A percentile compares a stretch with the other conserved stretches of the same genome.
Conservation (phyloP, 768 basidiomycete genomes). For the Lanmaoa pseudosensibilis region DNA sequence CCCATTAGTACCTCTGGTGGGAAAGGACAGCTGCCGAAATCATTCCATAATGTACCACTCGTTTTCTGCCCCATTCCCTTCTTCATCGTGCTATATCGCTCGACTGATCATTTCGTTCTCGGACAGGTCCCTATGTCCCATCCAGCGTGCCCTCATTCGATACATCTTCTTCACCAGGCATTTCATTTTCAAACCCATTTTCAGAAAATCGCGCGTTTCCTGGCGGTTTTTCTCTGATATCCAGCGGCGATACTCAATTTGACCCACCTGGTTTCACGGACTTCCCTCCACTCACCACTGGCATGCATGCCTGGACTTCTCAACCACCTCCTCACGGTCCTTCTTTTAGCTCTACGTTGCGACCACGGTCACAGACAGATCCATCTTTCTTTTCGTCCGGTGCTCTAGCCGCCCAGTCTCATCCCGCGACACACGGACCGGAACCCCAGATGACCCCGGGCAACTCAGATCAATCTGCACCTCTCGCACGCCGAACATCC, state of each 20-base stretch:
- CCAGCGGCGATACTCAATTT: conserved; percentile 1
- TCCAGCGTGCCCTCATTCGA: background rate
- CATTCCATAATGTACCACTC: background rate
- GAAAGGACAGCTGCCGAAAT: background rate
- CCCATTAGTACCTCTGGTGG: too few relatives aligned
- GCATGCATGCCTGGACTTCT: background rate
- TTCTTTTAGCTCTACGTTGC: background rate
- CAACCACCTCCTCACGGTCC: background rate
- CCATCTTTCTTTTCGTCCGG: background rate
- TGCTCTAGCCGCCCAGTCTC: background rate
- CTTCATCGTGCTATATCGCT: background rate
- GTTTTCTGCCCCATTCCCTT: background rate
- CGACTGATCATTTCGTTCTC: background rate
- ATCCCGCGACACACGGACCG: background rate
- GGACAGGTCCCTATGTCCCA: conserved; percentile 7
- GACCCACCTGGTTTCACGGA: conserved; percentile 1
- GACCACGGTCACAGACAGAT: conserved; percentile 5
- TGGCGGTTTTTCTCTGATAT: background rate
- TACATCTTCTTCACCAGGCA: background rate
- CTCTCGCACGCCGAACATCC: background rate
- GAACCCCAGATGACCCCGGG: background rate
- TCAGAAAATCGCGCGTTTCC: background rate
- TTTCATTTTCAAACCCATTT: background rate
- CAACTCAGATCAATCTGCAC: background rate
- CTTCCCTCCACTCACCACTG: background rate